A percentile compares a stretch with the other conserved stretches of the same genome.
Conservation (phyloP, 352 stramenopile genomes). For the Globisporangium uncinulatum region DNA sequence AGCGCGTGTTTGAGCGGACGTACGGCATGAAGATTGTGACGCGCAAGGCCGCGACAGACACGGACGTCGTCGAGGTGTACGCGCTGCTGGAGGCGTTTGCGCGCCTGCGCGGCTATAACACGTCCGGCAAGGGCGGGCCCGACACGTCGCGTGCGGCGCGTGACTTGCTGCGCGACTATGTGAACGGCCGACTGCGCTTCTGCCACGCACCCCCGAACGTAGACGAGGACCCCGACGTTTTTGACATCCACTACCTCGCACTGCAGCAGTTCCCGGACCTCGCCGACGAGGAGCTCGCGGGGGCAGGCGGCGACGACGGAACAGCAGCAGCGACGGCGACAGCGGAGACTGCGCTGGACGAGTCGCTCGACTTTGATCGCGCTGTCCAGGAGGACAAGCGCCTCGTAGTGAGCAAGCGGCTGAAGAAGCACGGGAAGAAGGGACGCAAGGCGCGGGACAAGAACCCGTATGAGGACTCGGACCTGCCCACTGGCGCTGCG, state of each 20-base stretch:
- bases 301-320: conserved; percentile 12
- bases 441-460: conserved; percentile 94
- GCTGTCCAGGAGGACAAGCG: conserved; percentile 63
- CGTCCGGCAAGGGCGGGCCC: conserved; percentile 90
- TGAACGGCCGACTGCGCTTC: conserved; percentile 96
- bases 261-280: conserved; percentile 55
- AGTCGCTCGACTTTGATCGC: conserved; percentile 60
- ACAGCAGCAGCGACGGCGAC: conserved; percentile 12
- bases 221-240: conserved; percentile 38
- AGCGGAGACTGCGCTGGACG: conserved; percentile 20
- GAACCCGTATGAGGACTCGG: conserved; percentile 94
- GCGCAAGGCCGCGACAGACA: conserved; percentile 63
- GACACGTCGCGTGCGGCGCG: conserved; percentile 94
- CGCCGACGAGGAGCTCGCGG: conserved; percentile 11
- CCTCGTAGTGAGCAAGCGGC: conserved; percentile 56
- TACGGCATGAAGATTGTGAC: conserved; percentile 94
- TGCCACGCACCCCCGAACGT: conserved; percentile 91
- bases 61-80: conserved; percentile 75
- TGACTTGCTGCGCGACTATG: conserved; percentile 97
- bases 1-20: conserved; percentile 93
- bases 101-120: conserved; percentile 88
- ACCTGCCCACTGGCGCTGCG: conserved; percentile 42
- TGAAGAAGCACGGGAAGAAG: conserved; percentile 96
- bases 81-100: conserved; percentile 76
- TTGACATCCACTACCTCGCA: conserved; percentile 72